Percentiles rank a stretch among this genome's conserved stretches.
These are phyloP conservation scores for Backusella psychrophila DNA, from an alignment of 192 early-diverging fungal species.

Conservation along the genomic window DNA sequence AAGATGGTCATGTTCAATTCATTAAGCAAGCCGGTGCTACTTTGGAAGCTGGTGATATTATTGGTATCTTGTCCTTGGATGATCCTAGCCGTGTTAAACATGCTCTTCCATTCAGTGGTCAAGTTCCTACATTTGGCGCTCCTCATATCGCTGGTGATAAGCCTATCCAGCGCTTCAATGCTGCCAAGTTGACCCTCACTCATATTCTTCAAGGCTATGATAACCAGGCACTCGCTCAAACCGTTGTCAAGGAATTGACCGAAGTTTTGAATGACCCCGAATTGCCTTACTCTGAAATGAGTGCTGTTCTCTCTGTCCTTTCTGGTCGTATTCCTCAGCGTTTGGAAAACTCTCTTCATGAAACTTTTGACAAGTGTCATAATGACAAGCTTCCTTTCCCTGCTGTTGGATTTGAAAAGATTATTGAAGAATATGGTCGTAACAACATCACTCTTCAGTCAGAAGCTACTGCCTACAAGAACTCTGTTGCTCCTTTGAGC, in stretches of 20 bases:
- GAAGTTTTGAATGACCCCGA: constrained; percentile 73
- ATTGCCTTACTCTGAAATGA: constrained; percentile 84
- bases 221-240: constrained; percentile 64
- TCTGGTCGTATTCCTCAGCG: constrained; percentile 82
- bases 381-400: constrained; percentile 63
- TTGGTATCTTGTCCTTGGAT: constrained; percentile 91
- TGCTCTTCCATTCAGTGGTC: constrained; percentile 80
- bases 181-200: constrained; percentile 61
- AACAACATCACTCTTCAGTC: constrained; percentile 51
- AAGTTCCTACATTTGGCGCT: constrained; percentile 66
- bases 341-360: constrained; percentile 56
- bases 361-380: constrained; percentile 41
- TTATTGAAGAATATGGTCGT: constrained; percentile 54
- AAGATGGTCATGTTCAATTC: constrained; percentile 89
- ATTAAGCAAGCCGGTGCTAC: constrained; percentile 85
- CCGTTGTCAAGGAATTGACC: constrained; percentile 69
- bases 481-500: constrained; percentile 64
- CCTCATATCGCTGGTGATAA: constrained; percentile 87
- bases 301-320: constrained; percentile 75
- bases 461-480: constrained; percentile 65
- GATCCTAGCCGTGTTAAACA: constrained; percentile 91
- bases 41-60: constrained; percentile 88
- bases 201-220: constrained; percentile 89
- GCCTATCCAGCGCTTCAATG: constrained; percentile 79
- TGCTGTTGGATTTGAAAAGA: constrained; percentile 59